phyloP scores from a whole-genome alignment of 768 basidiomycete species.

The Leccinum arenicola region DNA sequence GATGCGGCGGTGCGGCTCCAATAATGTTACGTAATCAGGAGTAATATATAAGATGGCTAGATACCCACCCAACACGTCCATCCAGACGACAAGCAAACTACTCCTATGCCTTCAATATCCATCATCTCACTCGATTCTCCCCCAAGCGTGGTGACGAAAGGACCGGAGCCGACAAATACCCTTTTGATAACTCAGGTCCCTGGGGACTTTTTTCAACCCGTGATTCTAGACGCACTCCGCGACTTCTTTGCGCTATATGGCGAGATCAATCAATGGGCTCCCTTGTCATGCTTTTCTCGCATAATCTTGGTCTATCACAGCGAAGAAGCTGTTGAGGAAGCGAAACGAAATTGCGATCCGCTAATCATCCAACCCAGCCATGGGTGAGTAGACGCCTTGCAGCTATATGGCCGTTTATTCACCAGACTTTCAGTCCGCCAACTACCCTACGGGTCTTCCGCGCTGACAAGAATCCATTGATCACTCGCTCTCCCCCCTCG shows the following conservation, averaged over 20 bases:
- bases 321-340: slow-evolving; percentile 62
- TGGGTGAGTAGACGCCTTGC: slow-evolving; percentile 40
- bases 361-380: slow-evolving; percentile 53
- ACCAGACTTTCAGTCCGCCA: slow-evolving; percentile 38
- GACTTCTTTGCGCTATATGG: slow-evolving; percentile 78
- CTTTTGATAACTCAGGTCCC: slow-evolving; percentile 80
- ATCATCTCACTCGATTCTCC: slow-evolving; percentile 20
- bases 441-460: slow-evolving; percentile 67
- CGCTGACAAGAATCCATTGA: slow-evolving; percentile 66
- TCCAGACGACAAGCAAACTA: not conserved
- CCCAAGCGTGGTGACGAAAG: not conserved
- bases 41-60: slow-evolving; percentile 6
- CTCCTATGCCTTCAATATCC: slow-evolving; percentile 28
- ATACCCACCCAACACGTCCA: slow-evolving; percentile 6
- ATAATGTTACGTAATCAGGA: slow-evolving; percentile 19
- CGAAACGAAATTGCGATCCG: slow-evolving; percentile 64
- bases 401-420: not conserved
- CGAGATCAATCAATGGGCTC: slow-evolving; percentile 86
- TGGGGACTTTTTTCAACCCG: slow-evolving; percentile 70
- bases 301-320: slow-evolving; percentile 77
- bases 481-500: slow-evolving; percentile 33
- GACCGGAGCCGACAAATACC: slow-evolving; percentile 63
- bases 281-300: slow-evolving; percentile 75
- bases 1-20: not conserved
- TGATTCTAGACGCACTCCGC: slow-evolving; percentile 61